Evolutionary conservation across 306 rosid species (phyloP).

Genomic region (Parietaria judaica): DNA sequence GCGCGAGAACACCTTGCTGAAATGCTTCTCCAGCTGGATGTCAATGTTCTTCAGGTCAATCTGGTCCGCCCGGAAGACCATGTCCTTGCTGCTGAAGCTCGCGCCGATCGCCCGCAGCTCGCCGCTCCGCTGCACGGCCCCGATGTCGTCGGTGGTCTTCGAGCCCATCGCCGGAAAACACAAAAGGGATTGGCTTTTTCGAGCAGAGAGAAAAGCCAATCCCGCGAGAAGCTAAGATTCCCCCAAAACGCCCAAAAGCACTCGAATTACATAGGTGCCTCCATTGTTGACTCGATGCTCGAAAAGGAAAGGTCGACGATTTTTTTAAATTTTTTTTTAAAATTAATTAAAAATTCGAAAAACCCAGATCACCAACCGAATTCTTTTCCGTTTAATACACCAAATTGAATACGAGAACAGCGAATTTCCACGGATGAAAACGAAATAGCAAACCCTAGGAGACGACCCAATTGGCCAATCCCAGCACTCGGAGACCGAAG

Average conservation of each 20-base stretch:
- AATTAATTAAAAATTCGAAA: background rate
- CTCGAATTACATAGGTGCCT: conserved; percentile 11
- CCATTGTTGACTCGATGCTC: conserved; percentile 26
- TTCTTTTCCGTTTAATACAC: background rate
- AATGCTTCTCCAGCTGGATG: conserved; percentile 85
- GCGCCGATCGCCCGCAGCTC: conserved; percentile 13
- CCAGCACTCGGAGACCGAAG: conserved; percentile 27
- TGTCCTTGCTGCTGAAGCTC: conserved; percentile 59
- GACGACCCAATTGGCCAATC: conserved; percentile 26
- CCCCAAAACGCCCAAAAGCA: conserved; percentile 12
- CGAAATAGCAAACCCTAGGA: conserved; percentile 28
- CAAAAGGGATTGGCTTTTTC: conserved; percentile 4
- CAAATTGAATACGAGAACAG: background rate
- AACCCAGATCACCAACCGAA: conserved; percentile 23
- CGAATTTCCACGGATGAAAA: background rate
- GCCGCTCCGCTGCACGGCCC: conserved; percentile 21
- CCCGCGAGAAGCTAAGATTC: background rate
- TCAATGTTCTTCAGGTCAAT: conserved; percentile 82
- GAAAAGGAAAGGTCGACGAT: too few relatives aligned
- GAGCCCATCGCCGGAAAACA: conserved; percentile 33
- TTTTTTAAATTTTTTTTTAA: too few relatives aligned
- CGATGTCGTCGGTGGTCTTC: conserved; percentile 21
- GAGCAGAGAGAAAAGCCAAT: background rate
- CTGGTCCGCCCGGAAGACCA: conserved; percentile 83
- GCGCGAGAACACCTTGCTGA: conserved; percentile 79